Conservation (phyloP, 176 grass and related monocot genomes). For the Lolium rigidum region DNA sequence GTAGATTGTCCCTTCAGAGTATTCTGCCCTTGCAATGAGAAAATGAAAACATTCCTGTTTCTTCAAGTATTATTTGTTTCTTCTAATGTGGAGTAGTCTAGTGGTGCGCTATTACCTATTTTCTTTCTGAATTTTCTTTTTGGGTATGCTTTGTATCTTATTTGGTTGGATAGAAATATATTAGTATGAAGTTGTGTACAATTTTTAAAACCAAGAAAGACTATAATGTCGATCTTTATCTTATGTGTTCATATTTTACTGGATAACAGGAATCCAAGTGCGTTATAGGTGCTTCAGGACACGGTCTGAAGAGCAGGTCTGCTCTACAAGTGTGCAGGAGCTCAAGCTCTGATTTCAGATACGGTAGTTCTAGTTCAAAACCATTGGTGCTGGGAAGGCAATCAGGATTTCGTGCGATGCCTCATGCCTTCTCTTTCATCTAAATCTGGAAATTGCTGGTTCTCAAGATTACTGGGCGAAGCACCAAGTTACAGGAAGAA, state of each 20-base stretch:
- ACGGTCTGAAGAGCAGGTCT: conserved; percentile 44
- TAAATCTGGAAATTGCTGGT: conserved; percentile 40
- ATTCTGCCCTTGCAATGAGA: not conserved
- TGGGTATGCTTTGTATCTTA: conserved; percentile 18
- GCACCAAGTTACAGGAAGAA: conserved; percentile 8
- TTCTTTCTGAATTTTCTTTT: not conserved
- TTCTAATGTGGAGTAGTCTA: conserved; percentile 1
- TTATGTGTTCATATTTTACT: conserved; percentile 24
- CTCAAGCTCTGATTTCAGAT: conserved; percentile 39
- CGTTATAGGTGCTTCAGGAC: conserved; percentile 41
- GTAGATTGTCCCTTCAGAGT: conserved; percentile 31
- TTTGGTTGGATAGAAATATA: conserved; percentile 15
- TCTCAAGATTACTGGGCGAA: not conserved
- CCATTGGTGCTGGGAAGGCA: conserved; percentile 36
- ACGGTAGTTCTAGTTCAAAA: conserved; percentile 46
- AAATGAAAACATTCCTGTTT: not conserved
- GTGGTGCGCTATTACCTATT: not conserved
- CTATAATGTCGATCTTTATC: conserved; percentile 3
- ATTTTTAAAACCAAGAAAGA: conserved; percentile 19
- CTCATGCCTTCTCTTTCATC: conserved; percentile 36
- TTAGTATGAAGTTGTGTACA: not conserved
- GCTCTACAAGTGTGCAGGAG: conserved; percentile 48
- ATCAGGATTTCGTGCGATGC: conserved; percentile 38
- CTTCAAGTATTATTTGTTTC: not conserved
- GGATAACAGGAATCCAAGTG: conserved; percentile 61